Base-by-base conservation (phyloP, 2,329 filamentous ascomycete species). In the Ophiostoma himal-ulmi region DNA sequence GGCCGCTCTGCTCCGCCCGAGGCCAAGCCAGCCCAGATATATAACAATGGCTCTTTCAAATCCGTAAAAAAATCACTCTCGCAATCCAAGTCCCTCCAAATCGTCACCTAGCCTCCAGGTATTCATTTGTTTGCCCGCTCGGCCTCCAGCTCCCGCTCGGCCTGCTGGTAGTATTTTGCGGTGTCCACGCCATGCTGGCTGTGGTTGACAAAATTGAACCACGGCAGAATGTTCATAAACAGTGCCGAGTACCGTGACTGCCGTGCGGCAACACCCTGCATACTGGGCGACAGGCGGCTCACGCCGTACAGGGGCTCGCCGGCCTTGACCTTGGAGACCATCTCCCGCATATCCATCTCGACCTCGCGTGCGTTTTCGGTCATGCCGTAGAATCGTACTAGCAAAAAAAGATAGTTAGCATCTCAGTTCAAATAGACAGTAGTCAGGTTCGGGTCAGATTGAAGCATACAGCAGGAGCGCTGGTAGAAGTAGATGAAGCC, bases 181-280 rank as follows among this genome's bases (percentile, higher is more conserved):
- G 95, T 99, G 80, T 99, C 95, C 71, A 99, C 92, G 75, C 95
- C 95, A 80, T 99, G 95, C 86, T 96, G 83, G 78, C 88, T 89
- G 82, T 99, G 95, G 82, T 99, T 98, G 78, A 97, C 94, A 82
- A 99, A 91, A 84, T 99, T 99, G 83, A 97, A 94, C 95, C 94
- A 98, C 54, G 94, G 94, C 70, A 99, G 83, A 70, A 94, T 88
- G 78, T 93, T 91, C 74, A 92, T 83, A 80, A 94, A 95, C 41
- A 95, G 84, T 57, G 91, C 91, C 52, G 92, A 90, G 84, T 97
- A 98, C 78, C 95, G 87, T 77, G 93, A 97, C 83, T 99, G 96
- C 76, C 95, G 86, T 72, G 92, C 89, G 69, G 95, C 94, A 54
- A 97, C 91, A 72, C 94, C 95, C 82, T 99, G 95, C 84, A 97